These are phyloP conservation scores for Jaenimonas drosophilae DNA, from an alignment of 208 protist species.

Conservation along the genomic window DNA sequence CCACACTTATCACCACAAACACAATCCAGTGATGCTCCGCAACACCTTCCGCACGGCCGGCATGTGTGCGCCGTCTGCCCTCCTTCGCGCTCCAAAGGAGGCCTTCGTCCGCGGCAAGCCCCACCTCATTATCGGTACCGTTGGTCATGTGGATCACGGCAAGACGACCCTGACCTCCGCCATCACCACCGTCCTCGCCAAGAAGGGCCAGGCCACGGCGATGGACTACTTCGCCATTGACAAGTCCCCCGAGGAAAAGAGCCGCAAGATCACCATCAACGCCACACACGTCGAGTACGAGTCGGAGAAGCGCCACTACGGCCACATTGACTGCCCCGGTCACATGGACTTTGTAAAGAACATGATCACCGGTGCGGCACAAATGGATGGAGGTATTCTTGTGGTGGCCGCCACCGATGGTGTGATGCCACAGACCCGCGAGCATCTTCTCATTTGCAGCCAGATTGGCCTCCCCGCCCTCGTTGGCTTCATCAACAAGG, in stretches of 20 bases:
- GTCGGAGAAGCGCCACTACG: constrained; percentile 97
- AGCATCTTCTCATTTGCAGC: constrained; percentile 97
- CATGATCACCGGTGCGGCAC: constrained; percentile 99
- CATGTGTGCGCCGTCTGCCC: too few species aligned
- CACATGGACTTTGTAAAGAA: constrained; percentile 99
- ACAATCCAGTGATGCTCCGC: too few species aligned
- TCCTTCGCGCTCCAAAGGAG: too few species aligned
- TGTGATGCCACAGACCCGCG: constrained; percentile 99
- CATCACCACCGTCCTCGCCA: constrained; percentile 94
- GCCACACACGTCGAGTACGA: constrained; percentile 98
- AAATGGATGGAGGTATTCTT: constrained; percentile 92
- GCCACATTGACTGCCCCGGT: constrained; percentile 99
- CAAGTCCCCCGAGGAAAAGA: constrained; percentile 98
- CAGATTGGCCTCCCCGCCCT: constrained; percentile 95
- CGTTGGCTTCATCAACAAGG: constrained; percentile 99
- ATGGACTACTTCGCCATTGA: constrained; percentile 98
- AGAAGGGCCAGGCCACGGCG: constrained; percentile 68
- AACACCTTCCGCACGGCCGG: too few species aligned
- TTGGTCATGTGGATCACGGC: constrained; percentile 99
- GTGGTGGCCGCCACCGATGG: constrained; percentile 91
- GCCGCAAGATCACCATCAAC: constrained; percentile 99
- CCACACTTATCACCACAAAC: too few species aligned
- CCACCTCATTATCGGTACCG: constrained; percentile 98
- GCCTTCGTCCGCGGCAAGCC: constrained; percentile 93
- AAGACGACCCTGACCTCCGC: constrained; percentile 98